Evolutionary conservation across 805 yeast species (phyloP).

Genomic region (Zygotorulaspora danielsina): DNA sequence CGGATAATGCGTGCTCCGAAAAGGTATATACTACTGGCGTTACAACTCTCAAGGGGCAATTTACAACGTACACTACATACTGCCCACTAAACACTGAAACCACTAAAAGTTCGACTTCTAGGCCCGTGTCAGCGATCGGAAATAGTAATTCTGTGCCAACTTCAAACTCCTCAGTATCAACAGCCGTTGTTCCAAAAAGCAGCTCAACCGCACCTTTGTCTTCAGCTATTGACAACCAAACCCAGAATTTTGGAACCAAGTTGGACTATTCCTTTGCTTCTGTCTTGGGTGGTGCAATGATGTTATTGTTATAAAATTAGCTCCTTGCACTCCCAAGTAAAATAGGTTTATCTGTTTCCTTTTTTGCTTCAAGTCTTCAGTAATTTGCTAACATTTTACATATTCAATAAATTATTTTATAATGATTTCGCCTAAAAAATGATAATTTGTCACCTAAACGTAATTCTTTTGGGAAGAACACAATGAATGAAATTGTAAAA

Average conservation of each 20-base stretch:
- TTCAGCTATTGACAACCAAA: neutral
- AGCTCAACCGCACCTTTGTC: neutral
- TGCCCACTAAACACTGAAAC: conserved; percentile 4
- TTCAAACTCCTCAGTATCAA: neutral
- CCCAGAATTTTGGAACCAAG: conserved; percentile 1
- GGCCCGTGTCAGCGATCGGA: neutral
- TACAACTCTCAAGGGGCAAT: conserved; percentile 5
- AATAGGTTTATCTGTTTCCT: too few relatives aligned
- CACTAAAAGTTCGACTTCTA: neutral
- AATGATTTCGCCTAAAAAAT: too few relatives aligned
- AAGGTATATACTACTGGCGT: conserved; percentile 9
- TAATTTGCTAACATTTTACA: too few relatives aligned
- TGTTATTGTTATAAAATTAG: conserved; percentile 4
- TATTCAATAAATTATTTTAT: too few relatives aligned
- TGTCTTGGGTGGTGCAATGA: conserved; percentile 1
- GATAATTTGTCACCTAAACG: too few relatives aligned
- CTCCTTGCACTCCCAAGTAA: too few relatives aligned
- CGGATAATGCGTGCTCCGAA: conserved; percentile 10
- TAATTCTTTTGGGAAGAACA: too few relatives aligned
- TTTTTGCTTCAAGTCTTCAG: too few relatives aligned
- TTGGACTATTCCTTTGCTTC: conserved; percentile 3
- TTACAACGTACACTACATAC: conserved; percentile 6
- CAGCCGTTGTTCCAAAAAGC: neutral
- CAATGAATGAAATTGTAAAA: conserved; percentile 61
- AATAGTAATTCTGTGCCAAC: neutral